Conservation (phyloP, 2,329 filamentous ascomycete genomes). For the Clarireedia monteithiana region DNA sequence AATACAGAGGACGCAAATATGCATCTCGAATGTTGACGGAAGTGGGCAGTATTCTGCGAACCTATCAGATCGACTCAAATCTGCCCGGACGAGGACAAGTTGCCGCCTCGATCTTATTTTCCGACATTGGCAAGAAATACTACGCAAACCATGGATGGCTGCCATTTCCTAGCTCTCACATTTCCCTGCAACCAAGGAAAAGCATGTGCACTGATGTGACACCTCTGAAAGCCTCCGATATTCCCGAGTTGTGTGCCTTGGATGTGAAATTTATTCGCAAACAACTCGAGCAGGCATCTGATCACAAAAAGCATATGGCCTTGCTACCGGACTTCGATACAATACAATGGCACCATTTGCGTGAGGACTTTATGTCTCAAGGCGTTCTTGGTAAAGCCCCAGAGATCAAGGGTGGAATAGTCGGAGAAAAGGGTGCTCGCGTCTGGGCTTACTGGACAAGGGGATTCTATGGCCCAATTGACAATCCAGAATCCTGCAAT, state of each 20-base stretch:
- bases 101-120: constrained; percentile 73
- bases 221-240: constrained; percentile 48
- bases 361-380: constrained; percentile 70
- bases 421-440: constrained; percentile 39
- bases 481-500: constrained; percentile 43
- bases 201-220: neutral
- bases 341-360: constrained; percentile 69
- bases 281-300: constrained; percentile 36
- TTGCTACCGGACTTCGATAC: constrained; percentile 60
- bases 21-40: constrained; percentile 68
- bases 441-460: constrained; percentile 70
- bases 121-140: constrained; percentile 77
- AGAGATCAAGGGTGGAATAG: constrained; percentile 61
- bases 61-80: constrained; percentile 41
- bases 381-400: constrained; percentile 50
- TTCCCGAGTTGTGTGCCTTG: constrained; percentile 52
- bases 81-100: constrained; percentile 31
- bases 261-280: constrained; percentile 57
- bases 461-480: constrained; percentile 51
- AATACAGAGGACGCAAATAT: constrained; percentile 66
- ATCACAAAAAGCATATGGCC: constrained; percentile 49
- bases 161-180: constrained; percentile 62
- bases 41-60: constrained; percentile 46
- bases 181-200: constrained; percentile 42
- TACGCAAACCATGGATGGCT: constrained; percentile 75